Base-by-base conservation (phyloP, 2,329 filamentous ascomycete genomes). In the Pestalotiopsis sp. region DNA sequence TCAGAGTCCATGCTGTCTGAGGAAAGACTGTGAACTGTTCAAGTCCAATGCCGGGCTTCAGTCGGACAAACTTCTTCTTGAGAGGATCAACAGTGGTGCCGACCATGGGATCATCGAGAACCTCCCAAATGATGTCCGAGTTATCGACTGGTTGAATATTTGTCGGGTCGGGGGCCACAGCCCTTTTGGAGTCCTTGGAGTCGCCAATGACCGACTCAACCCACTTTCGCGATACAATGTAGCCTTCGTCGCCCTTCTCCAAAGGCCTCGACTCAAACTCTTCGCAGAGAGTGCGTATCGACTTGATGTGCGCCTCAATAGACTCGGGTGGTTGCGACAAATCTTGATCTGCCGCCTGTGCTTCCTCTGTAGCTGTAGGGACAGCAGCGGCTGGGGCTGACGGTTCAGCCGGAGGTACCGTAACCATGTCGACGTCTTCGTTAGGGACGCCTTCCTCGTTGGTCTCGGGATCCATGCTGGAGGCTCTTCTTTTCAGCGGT, bases 71-170 rank as follows among this genome's bases (percentile, higher is more conserved):
- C 17, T 85, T 82, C 14, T 81, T 79, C 61, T 81, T 75, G 58
- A 76, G 71, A 7, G 71, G 52, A 60, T 73, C 69, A 22, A 70
- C 67, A n/a, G 73, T 69, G 20, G 78, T 77, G 10, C 75, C 75
- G 24, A 77, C 73, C 56, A 70, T 74, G 64, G 83, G 80, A 68
- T 89, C 85, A 63, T 78, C 79, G 67, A 90, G 81, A 44, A 85
- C 83, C 70, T 90, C 85, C 68, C 90, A 83, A 64, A 94, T 89
- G 69, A 98, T 90, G 75, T 94, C 92, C 0, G 92, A 89, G 76
- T 98, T 98, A 82, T 98, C 94, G 39, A 98, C 87, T 0, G 93
- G 92, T 1, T 94, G 94, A 67, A 96, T 86, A 7, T 81, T 73
- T 11, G 84, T 76, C n/a, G 84, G 81, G 70, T 92, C 92, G n/a